Conservation (phyloP, 352 stramenopile genomes). For the Thalassiosira delicatula region DNA sequence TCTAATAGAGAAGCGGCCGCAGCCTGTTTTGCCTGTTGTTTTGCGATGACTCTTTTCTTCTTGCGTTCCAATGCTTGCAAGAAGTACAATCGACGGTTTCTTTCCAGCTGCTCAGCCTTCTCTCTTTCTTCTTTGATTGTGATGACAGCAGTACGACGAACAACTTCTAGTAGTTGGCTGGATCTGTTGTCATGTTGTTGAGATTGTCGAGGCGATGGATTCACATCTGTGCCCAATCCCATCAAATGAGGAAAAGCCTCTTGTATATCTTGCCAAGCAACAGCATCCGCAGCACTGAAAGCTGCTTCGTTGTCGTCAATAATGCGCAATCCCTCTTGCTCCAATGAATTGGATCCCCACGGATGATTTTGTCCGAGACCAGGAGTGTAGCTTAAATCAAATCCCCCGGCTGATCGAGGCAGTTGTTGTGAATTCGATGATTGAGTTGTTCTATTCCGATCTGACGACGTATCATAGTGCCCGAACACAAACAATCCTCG, state of each 20-base stretch:
- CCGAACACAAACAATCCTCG: conserved; percentile 72
- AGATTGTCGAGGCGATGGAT: neutral
- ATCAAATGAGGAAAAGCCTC: conserved; percentile 57
- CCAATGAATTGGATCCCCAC: neutral
- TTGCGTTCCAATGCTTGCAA: conserved; percentile 48
- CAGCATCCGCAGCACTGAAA: conserved; percentile 40
- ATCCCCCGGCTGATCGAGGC: conserved; percentile 39
- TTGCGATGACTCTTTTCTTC: conserved; percentile 31
- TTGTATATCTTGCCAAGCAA: conserved; percentile 57
- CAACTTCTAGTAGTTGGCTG: conserved; percentile 45
- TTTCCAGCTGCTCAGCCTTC: conserved; percentile 6
- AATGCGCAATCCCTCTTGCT: conserved; percentile 52
- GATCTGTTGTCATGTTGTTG: neutral
- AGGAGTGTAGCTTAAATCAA: conserved; percentile 54
- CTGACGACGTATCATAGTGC: conserved; percentile 19
- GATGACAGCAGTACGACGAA: conserved; percentile 36
- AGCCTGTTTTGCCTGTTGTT: conserved; percentile 23
- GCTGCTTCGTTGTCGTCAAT: conserved; percentile 69
- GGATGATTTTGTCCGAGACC: conserved; percentile 22
- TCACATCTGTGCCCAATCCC: neutral
- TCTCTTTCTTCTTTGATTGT: conserved; percentile 39
- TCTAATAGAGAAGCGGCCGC: conserved; percentile 5
- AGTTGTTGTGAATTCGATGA: neutral
- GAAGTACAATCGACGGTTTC: conserved; percentile 27
- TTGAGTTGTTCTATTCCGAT: conserved; percentile 5